phyloP scores from a whole-genome alignment of 1,139 yeast species.

The Saccharomycopsis crataegensis region DNA sequence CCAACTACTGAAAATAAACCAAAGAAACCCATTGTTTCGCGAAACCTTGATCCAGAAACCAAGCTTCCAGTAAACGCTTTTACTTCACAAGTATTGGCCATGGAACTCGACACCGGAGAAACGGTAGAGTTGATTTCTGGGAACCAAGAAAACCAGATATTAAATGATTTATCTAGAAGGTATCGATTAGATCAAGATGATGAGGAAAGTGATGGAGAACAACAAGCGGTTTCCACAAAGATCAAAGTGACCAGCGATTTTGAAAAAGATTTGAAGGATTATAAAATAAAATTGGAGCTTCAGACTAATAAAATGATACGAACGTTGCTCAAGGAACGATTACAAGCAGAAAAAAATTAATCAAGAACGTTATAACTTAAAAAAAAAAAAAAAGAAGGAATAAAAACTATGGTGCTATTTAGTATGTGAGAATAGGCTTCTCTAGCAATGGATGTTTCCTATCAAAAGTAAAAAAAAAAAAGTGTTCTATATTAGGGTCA shows the following conservation, averaged over 20 bases:
- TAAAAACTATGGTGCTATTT: no score
- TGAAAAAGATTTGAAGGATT: conserved; percentile 1
- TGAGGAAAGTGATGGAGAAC: neutral
- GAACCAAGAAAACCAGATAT: conserved; percentile 1
- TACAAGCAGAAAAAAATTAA: neutral
- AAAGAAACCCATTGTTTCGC: neutral
- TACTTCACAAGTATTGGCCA: neutral
- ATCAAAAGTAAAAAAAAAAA: no score
- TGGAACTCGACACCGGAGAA: conserved; percentile 9
- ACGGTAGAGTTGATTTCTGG: conserved; percentile 1
- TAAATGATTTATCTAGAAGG: conserved; percentile 4
- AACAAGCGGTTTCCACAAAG: neutral
- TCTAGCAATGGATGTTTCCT: no score
- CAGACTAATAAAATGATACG: conserved; percentile 1
- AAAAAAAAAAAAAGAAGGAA: no score
- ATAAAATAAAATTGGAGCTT: neutral
- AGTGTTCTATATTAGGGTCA: no score
- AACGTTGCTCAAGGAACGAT: conserved; percentile 2
- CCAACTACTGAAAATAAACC: neutral
- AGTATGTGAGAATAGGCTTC: no score
- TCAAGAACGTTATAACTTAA: no score
- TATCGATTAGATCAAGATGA: conserved; percentile 5
- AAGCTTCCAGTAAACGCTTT: conserved; percentile 8
- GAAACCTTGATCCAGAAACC: conserved; percentile 8
- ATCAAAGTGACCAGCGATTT: neutral